A percentile compares a stretch with the other conserved stretches of the same genome.
Evolutionary conservation across 495 filamentous ascomycete species (phyloP).

Genomic region (Aspergillus funiculosus): DNA sequence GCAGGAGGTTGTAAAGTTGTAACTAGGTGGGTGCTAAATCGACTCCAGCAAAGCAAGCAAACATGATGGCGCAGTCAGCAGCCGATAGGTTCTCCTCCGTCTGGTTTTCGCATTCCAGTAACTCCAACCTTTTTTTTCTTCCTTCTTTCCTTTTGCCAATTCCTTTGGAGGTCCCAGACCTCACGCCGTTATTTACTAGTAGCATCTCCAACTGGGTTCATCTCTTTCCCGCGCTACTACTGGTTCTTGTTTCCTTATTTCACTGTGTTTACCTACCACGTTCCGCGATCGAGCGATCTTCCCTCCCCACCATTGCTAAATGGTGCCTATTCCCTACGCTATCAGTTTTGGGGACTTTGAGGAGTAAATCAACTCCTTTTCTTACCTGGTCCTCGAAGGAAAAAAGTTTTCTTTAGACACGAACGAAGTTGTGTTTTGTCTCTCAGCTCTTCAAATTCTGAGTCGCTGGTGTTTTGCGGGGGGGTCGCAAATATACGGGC

Average conservation of each 20-base stretch:
- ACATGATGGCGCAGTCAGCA: slow-evolving; percentile 21
- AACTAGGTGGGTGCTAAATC: too few species aligned
- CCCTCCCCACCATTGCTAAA: slow-evolving; percentile 17
- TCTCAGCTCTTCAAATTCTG: neutral
- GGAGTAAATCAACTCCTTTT: slow-evolving; percentile 15
- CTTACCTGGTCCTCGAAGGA: neutral
- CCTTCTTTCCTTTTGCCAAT: neutral
- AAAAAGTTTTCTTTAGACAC: neutral
- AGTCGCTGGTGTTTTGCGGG: neutral
- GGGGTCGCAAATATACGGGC: slow-evolving; percentile 10
- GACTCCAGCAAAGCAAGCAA: slow-evolving; percentile 18
- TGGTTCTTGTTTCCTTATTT: slow-evolving; percentile 1
- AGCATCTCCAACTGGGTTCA: slow-evolving; percentile 4
- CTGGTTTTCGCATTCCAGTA: slow-evolving; percentile 17
- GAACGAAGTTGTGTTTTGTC: neutral
- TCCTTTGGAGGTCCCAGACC: neutral
- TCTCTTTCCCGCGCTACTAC: slow-evolving; percentile 6
- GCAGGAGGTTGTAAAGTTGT: too few species aligned
- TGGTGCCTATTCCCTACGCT: slow-evolving; percentile 17
- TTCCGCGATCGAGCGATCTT: slow-evolving; percentile 7
- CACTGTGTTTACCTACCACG: slow-evolving; percentile 13
- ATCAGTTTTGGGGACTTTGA: slow-evolving; percentile 12
- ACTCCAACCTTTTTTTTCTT: slow-evolving; percentile 9
- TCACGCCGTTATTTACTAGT: too few species aligned
- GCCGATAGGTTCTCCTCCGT: neutral